phyloP scores from a whole-genome alignment of 1,284 basidiomycete genomes.

The Coniophora puteana region DNA sequence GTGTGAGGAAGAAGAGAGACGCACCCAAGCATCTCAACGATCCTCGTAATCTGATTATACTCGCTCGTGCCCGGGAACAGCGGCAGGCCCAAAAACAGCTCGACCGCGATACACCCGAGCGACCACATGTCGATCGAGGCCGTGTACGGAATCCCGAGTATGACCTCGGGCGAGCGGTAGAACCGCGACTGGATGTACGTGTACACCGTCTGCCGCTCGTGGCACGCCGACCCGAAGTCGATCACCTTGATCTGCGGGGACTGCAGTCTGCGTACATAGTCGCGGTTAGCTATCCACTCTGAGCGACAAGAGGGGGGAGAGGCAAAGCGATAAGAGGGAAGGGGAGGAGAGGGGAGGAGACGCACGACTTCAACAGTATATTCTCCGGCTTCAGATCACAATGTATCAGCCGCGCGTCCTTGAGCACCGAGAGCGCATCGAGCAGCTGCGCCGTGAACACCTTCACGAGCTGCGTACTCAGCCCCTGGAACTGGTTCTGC shows the following conservation, averaged over 20 bases:
- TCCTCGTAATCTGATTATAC: conserved; percentile 96
- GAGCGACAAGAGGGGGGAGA: conserved; percentile 18
- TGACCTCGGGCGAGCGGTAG: conserved; percentile 97
- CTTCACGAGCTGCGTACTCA: conserved; percentile 95
- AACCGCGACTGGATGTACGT: conserved; percentile 99
- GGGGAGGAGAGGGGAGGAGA: conserved; percentile 17
- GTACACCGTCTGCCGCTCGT: conserved; percentile 98
- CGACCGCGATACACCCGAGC: conserved; percentile 93
- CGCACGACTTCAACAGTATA: conserved; percentile 90
- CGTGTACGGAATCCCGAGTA: conserved; percentile 93
- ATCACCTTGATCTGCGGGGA: conserved; percentile 99
- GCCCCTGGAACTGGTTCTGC: conserved; percentile 98
- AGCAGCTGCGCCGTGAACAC: conserved; percentile 96
- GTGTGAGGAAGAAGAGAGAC: conserved; percentile 24
- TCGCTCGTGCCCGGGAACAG: conserved; percentile 98
- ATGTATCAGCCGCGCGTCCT: conserved; percentile 94
- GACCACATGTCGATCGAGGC: conserved; percentile 97
- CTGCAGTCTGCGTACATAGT: conserved; percentile 71
- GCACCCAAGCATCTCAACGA: conserved; percentile 97
- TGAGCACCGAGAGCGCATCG: conserved; percentile 89
- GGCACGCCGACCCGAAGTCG: conserved; percentile 98
- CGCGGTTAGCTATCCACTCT: conserved; percentile 6
- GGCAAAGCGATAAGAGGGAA: conserved; percentile 4
- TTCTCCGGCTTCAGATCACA: conserved; percentile 99
- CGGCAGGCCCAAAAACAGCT: conserved; percentile 94